Evolutionary conservation across 352 stramenopile genomes (phyloP).

Genomic region (Pythium brassicae): DNA sequence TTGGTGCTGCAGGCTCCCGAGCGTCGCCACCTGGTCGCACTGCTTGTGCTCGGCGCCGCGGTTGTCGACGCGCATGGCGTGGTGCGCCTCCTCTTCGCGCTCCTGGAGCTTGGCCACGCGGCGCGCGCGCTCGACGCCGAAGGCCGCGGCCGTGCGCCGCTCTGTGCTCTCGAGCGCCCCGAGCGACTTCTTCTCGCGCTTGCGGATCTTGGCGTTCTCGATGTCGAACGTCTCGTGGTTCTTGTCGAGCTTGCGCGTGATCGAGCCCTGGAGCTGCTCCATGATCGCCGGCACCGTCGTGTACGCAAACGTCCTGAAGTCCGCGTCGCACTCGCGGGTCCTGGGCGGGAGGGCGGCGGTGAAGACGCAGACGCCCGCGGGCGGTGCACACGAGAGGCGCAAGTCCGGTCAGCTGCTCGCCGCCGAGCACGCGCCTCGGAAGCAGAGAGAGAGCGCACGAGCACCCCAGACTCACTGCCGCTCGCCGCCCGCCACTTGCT

Average conservation of each 20-base stretch:
- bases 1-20: conserved; percentile 49
- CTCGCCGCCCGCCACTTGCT: conserved; percentile 45
- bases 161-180: conserved; percentile 62
- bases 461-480: conserved; percentile 31
- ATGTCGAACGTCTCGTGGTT: conserved; percentile 91
- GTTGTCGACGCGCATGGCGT: conserved; percentile 70
- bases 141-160: conserved; percentile 44
- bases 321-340: conserved; percentile 41
- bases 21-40: conserved; percentile 33
- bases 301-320: conserved; percentile 71
- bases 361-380: too few species aligned
- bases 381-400: too few species aligned
- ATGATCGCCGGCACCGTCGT: conserved; percentile 87
- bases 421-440: too few species aligned
- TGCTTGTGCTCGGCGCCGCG: conserved; percentile 47
- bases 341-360: conserved; percentile 14
- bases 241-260: conserved; percentile 88
- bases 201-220: conserved; percentile 90
- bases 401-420: too few species aligned
- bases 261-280: conserved; percentile 80
- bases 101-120: conserved; percentile 54
- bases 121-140: conserved; percentile 67
- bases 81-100: conserved; percentile 55
- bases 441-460: too few species aligned
- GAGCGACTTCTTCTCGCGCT: conserved; percentile 88